Evolutionary conservation across 2,329 filamentous ascomycete genomes (phyloP).

Genomic region (Pseudogymnoascus sp.): DNA sequence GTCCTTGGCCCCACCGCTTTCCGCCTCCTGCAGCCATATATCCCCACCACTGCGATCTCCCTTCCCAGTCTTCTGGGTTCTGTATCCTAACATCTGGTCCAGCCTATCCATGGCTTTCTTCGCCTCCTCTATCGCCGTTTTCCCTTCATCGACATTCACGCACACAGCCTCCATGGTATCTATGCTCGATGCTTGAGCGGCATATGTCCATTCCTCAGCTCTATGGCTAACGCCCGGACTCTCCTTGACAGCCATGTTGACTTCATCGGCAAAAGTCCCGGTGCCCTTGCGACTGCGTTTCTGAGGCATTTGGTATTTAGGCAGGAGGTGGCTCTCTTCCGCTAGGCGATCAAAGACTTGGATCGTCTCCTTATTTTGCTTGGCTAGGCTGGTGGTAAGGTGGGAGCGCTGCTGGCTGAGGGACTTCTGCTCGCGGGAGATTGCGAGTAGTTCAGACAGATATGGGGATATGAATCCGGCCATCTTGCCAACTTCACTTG

Average conservation of each 20-base stretch:
- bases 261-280: slow-evolving; percentile 35
- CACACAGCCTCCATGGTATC: slow-evolving; percentile 49
- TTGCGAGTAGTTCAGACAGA: slow-evolving; percentile 42
- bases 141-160: slow-evolving; percentile 51
- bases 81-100: slow-evolving; percentile 23
- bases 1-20: background rate
- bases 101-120: slow-evolving; percentile 41
- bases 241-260: slow-evolving; percentile 34
- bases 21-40: slow-evolving; percentile 4
- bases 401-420: slow-evolving; percentile 52
- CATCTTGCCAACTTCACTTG: slow-evolving; percentile 19
- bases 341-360: slow-evolving; percentile 45
- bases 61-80: background rate
- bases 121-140: slow-evolving; percentile 46
- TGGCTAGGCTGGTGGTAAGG: slow-evolving; percentile 41
- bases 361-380: slow-evolving; percentile 42
- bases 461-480: slow-evolving; percentile 47
- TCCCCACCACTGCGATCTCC: background rate
- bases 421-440: slow-evolving; percentile 49
- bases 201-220: slow-evolving; percentile 50
- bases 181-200: slow-evolving; percentile 52
- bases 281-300: slow-evolving; percentile 17
- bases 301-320: slow-evolving; percentile 39
- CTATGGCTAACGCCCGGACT: slow-evolving; percentile 34
- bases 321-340: slow-evolving; percentile 55